Conservation (phyloP, 192 early-diverging fungal genomes). For the Obelidium mucronatum region DNA sequence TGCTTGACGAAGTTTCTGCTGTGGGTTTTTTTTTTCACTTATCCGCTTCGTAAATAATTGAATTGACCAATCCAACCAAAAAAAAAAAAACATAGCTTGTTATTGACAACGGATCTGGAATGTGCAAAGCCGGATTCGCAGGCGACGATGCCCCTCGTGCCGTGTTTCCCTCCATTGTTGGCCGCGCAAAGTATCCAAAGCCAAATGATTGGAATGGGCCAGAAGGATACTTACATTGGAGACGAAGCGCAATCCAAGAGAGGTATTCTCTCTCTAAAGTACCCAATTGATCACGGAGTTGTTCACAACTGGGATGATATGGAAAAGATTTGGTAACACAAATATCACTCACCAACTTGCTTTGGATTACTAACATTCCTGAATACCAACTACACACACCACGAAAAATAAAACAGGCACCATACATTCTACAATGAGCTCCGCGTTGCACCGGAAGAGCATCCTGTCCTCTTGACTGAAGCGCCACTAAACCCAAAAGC, state of each 20-base stretch:
- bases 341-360: neutral
- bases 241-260: constrained; percentile 72
- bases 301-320: constrained; percentile 76
- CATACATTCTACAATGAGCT: constrained; percentile 73
- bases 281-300: constrained; percentile 73
- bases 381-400: too few relatives aligned
- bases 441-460: constrained; percentile 70
- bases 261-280: constrained; percentile 66
- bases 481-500: constrained; percentile 70
- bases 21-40: too few relatives aligned
- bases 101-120: constrained; percentile 71
- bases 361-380: neutral
- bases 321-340: constrained; percentile 67
- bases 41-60: too few relatives aligned
- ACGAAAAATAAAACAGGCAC: too few relatives aligned
- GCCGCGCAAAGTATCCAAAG: constrained; percentile 59
- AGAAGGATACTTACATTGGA: constrained; percentile 73
- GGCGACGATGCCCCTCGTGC: constrained; percentile 68
- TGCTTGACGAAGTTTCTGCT: too few relatives aligned
- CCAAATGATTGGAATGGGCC: constrained; percentile 64
- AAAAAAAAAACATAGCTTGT: too few relatives aligned
- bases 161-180: constrained; percentile 72
- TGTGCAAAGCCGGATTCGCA: constrained; percentile 72
- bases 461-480: constrained; percentile 68
- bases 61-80: too few relatives aligned